Percentiles rank a stretch among this genome's conserved stretches.
Evolutionary conservation across 2,329 filamentous ascomycete genomes (phyloP).

Genomic region (Thelonectria olida): DNA sequence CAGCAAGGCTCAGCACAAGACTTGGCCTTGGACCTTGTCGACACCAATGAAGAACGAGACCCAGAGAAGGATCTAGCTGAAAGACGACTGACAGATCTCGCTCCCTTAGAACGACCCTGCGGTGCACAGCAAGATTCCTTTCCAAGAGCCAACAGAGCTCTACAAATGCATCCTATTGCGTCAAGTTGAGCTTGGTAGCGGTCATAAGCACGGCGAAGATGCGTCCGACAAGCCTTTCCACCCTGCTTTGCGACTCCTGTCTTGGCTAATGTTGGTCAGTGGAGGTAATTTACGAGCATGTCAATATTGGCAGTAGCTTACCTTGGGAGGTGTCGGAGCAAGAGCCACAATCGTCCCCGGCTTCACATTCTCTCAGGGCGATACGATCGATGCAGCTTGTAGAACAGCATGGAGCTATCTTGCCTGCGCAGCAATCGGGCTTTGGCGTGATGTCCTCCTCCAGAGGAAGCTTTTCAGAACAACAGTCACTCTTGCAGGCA

Average conservation of each 20-base stretch:
- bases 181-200: conserved; percentile 55
- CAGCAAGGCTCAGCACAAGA: not conserved
- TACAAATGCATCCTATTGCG: conserved; percentile 63
- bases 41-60: not conserved
- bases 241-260: not conserved
- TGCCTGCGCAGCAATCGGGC: conserved; percentile 8
- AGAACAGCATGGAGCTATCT: not conserved
- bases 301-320: conserved; percentile 8
- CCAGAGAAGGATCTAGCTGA: conserved; percentile 40
- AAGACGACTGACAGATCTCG: conserved; percentile 22
- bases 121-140: conserved; percentile 59
- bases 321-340: not conserved
- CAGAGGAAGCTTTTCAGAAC: not conserved
- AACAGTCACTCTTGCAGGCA: not conserved
- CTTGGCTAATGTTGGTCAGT: not conserved
- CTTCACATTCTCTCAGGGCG: conserved; percentile 4
- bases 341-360: not conserved
- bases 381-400: conserved; percentile 8
- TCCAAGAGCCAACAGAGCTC: conserved; percentile 59
- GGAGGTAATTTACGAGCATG: not conserved
- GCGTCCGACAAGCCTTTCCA: conserved; percentile 49
- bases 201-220: conserved; percentile 46
- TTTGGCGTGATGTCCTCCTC: not conserved
- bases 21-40: not conserved
- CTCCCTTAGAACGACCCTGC: not conserved